Evolutionary conservation across 2,329 filamentous ascomycete species (phyloP).

Genomic region (Colletotrichum destructivum): DNA sequence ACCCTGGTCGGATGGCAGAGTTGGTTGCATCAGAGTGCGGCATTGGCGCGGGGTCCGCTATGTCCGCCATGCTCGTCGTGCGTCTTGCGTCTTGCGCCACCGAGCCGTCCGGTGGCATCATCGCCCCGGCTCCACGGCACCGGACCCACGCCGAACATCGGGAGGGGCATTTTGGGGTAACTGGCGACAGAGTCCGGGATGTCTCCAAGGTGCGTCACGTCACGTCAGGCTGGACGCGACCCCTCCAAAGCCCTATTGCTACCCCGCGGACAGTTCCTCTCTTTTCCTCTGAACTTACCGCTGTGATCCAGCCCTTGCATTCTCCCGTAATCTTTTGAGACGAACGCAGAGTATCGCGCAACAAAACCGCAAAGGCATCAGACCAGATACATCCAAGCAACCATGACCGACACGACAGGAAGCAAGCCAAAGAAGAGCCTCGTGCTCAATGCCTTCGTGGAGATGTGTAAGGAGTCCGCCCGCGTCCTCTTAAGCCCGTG

Average conservation of each 20-base stretch:
- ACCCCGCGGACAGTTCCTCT: conserved; percentile 6
- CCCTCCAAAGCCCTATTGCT: conserved; percentile 9
- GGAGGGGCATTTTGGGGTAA: conserved; percentile 36
- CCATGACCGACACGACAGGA: conserved; percentile 31
- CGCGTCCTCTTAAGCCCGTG: not conserved
- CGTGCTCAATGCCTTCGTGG: conserved; percentile 61
- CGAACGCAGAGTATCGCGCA: not conserved
- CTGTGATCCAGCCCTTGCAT: not conserved
- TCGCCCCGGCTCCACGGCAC: conserved; percentile 38
- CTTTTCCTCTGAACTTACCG: not conserved
- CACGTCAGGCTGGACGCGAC: not conserved
- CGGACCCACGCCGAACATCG: conserved; percentile 42
- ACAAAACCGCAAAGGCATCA: not conserved
- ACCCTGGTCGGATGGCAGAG: not conserved
- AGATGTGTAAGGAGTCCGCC: conserved; percentile 52
- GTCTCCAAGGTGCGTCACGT: conserved; percentile 15
- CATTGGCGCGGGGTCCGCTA: conserved; percentile 9
- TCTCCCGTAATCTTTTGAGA: not conserved
- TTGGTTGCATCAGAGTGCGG: not conserved
- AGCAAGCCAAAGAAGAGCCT: conserved; percentile 54
- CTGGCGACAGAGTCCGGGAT: conserved; percentile 12
- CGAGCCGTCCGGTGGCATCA: conserved; percentile 41
- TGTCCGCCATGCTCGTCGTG: not conserved
- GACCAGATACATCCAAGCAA: not conserved
- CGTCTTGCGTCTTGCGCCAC: conserved; percentile 40